Percentiles rank a stretch among this genome's conserved stretches.
Evolutionary conservation across 306 rosid species (phyloP).

Genomic region (Aeschynomene evenia): DNA sequence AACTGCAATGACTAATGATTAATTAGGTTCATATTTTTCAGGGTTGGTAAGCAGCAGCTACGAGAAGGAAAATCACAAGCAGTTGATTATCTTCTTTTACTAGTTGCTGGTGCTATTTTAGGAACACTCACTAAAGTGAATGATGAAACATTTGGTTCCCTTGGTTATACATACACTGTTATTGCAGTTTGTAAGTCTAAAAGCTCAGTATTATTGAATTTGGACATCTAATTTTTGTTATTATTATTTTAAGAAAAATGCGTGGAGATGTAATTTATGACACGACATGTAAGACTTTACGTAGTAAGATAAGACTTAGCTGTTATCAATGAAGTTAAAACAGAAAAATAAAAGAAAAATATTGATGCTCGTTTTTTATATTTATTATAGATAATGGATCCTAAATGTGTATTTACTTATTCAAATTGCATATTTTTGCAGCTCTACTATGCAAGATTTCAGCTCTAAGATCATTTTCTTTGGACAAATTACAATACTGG

Average conservation of each 20-base stretch:
- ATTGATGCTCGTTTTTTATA: not conserved
- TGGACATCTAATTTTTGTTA: constrained; percentile 4
- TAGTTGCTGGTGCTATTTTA: constrained; percentile 81
- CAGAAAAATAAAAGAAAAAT: too few species aligned
- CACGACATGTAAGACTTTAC: too few species aligned
- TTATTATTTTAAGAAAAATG: too few species aligned
- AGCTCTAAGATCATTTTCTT: constrained; percentile 78
- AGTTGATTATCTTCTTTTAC: constrained; percentile 65
- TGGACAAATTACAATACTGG: constrained; percentile 86
- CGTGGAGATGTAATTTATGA: too few species aligned
- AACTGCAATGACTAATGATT: constrained; percentile 3
- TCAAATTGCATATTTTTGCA: constrained; percentile 41
- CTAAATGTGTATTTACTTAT: not conserved
- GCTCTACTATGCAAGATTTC: constrained; percentile 88
- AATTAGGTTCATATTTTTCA: constrained; percentile 36
- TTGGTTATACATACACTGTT: constrained; percentile 71
- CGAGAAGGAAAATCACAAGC: constrained; percentile 65
- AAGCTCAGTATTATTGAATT: constrained; percentile 3
- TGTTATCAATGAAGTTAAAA: too few species aligned
- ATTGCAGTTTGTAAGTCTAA: constrained; percentile 77
- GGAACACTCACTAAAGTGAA: constrained; percentile 73
- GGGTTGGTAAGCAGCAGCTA: constrained; percentile 74
- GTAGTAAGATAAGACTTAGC: too few species aligned
- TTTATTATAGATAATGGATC: not conserved
- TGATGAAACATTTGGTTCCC: constrained; percentile 67